Evolutionary conservation across 2,329 filamentous ascomycete species (phyloP), one percentile per base, ranked within the genome.

Genomic region (Aspergillus costaricaensis): DNA sequence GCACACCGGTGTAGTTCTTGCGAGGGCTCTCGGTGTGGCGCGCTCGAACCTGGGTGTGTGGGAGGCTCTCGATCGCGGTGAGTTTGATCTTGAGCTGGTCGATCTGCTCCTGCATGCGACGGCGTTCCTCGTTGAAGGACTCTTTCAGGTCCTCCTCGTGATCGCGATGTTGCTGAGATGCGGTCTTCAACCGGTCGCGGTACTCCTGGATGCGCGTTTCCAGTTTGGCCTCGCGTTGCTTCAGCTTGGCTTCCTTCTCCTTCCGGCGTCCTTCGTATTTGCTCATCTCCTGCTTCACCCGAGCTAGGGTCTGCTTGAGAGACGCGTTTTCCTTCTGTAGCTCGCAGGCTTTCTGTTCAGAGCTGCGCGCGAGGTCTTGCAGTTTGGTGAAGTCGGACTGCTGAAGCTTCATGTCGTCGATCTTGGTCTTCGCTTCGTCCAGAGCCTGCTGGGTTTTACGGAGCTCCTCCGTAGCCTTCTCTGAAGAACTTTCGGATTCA

Each of bases 241-340:
- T 79, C 21, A 79, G 63, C 55, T 71, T 77, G 7, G 70, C 70
- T 65, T 80, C 79, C 56, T 78, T 77, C 21, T 78, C 73, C 52
- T 77, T 76, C 58, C 79, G 76, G 23, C 77, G 72, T 19, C 72
- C 74, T 58, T 79, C 77, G 48, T 79, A 79, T 54, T 74, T 75
- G 27, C 68, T 72, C 71, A 79, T 78, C 55, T 79, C 77, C 55
- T 74, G 71, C 63, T 80, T 80, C 39, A 78, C 70, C 14, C 76
- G 72, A 12, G 75, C 71, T 23, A 80, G 66, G 8, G 70, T 77
- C 48, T 74, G 72, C 59, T 80, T 80, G 51, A 81, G 70, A 1
- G 68, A 67, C 8, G 62, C 53, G 52, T 81, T 81, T 55, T 81
- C 79, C 57, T 73, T 74, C 57, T 78, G 71, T 2, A 80, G 70